Conservation (phyloP, 352 stramenopile species). For the Poterioochromonas sp. region DNA sequence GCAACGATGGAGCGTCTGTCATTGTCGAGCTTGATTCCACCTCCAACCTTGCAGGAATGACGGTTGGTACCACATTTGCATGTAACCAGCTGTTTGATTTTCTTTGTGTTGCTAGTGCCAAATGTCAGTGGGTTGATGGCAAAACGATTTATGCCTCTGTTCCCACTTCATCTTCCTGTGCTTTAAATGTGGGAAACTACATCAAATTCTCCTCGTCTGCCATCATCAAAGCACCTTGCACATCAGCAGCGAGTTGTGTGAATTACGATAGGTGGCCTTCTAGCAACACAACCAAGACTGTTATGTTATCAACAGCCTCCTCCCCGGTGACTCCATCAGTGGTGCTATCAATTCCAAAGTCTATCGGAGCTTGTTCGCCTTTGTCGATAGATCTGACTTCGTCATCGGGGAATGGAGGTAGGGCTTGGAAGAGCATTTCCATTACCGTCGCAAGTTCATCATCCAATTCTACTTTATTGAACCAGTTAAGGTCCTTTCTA, state of each 20-base stretch:
- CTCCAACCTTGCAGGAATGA: too few species aligned
- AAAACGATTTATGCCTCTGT: background rate
- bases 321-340: background rate
- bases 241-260: too few species aligned
- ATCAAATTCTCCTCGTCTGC: constrained; percentile 7
- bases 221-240: background rate
- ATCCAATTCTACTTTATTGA: background rate
- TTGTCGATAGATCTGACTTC: constrained; percentile 21
- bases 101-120: background rate
- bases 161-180: background rate
- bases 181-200: constrained; percentile 1
- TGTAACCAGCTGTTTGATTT: constrained; percentile 11
- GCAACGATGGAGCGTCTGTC: too few species aligned
- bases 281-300: background rate
- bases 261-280: background rate
- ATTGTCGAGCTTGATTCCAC: too few species aligned
- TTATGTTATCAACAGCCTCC: background rate
- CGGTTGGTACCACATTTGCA: too few species aligned
- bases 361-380: constrained; percentile 4
- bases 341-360: background rate
- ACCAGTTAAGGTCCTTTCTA: background rate
- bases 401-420: constrained; percentile 4
- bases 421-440: background rate
- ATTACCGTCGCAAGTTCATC: constrained; percentile 4
- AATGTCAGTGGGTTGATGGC: constrained; percentile 6